phyloP scores from a whole-genome alignment of 352 stramenopile species.

The Phytophthora chlamydospora region DNA sequence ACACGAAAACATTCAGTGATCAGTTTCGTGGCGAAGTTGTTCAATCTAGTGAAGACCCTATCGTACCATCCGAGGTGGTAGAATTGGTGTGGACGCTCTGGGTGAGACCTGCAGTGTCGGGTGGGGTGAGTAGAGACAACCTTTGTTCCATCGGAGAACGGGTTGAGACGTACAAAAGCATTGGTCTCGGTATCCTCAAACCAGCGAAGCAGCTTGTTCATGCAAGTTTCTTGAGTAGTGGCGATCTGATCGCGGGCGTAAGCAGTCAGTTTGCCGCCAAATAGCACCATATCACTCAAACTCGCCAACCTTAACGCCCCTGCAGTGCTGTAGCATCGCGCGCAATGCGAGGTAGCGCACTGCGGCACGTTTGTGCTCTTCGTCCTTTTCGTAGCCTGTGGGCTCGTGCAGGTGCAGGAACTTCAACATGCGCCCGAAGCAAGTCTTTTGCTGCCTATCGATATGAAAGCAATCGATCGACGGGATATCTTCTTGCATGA shows the following conservation, averaged over 20 bases:
- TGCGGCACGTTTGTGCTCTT: constrained; percentile 53
- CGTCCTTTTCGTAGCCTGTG: constrained; percentile 60
- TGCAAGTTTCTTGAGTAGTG: constrained; percentile 50
- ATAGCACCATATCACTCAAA: not conserved
- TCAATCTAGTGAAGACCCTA: not conserved
- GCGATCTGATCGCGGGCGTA: constrained; percentile 37
- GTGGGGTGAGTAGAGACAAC: not conserved
- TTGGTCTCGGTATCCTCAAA: constrained; percentile 51
- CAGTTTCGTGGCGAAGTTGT: not conserved
- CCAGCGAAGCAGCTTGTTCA: constrained; percentile 60
- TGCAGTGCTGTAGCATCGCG: constrained; percentile 62
- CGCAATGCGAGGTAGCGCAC: constrained; percentile 61
- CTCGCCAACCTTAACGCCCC: constrained; percentile 48
- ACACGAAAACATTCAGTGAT: constrained; percentile 2
- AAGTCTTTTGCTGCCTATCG: constrained; percentile 41
- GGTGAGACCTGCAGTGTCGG: constrained; percentile 22
- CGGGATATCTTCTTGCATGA: constrained; percentile 35
- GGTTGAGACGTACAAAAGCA: constrained; percentile 22
- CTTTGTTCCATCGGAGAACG: not conserved
- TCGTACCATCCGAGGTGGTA: constrained; percentile 64
- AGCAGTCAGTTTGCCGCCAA: not conserved
- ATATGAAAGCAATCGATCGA: constrained; percentile 45
- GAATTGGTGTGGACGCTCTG: constrained; percentile 44
- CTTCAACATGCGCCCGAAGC: constrained; percentile 55
- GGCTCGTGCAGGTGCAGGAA: constrained; percentile 65